Evolutionary conservation across 768 basidiomycete species (phyloP).

Genomic region (Rossbeevera mucosa): DNA sequence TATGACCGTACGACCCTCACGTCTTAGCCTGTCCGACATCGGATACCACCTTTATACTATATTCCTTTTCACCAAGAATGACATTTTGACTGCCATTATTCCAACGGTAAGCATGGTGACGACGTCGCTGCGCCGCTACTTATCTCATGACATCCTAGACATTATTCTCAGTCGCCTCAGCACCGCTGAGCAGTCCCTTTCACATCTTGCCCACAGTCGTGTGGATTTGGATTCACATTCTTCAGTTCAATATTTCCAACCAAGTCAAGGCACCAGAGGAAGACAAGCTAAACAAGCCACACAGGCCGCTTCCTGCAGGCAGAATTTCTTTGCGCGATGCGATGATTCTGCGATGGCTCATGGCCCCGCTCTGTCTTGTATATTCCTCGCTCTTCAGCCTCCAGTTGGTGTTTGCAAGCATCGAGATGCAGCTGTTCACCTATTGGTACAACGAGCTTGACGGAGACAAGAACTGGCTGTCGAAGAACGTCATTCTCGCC

Average conservation of each 20-base stretch:
- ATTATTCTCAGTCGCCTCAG: conserved; percentile 31
- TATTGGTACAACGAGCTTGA: conserved; percentile 38
- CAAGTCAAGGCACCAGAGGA: conserved; percentile 40
- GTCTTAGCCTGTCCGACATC: conserved; percentile 10
- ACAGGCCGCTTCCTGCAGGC: conserved; percentile 42
- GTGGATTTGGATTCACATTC: conserved; percentile 45
- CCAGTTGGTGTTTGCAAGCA: conserved; percentile 31
- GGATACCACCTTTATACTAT: conserved; percentile 25
- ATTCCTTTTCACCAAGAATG: conserved; percentile 43
- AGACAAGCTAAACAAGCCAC: conserved; percentile 42
- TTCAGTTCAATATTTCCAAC: conserved; percentile 44
- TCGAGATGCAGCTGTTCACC: conserved; percentile 31
- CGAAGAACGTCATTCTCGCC: conserved; percentile 38
- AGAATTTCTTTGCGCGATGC: conserved; percentile 37
- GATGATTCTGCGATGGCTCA: conserved; percentile 33
- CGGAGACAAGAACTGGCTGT: conserved; percentile 36
- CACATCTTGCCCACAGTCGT: conserved; percentile 27
- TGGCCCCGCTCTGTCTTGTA: conserved; percentile 33
- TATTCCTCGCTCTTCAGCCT: conserved; percentile 32
- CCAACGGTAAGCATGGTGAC: conserved; percentile 38
- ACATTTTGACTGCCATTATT: conserved; percentile 43
- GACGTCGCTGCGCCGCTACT: neutral
- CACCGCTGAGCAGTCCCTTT: conserved; percentile 23
- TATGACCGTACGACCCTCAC: conserved; percentile 19
- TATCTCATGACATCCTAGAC: conserved; percentile 19